phyloP scores from a whole-genome alignment of 106 monocot species.

The Alisma plantagoaquatica region DNA sequence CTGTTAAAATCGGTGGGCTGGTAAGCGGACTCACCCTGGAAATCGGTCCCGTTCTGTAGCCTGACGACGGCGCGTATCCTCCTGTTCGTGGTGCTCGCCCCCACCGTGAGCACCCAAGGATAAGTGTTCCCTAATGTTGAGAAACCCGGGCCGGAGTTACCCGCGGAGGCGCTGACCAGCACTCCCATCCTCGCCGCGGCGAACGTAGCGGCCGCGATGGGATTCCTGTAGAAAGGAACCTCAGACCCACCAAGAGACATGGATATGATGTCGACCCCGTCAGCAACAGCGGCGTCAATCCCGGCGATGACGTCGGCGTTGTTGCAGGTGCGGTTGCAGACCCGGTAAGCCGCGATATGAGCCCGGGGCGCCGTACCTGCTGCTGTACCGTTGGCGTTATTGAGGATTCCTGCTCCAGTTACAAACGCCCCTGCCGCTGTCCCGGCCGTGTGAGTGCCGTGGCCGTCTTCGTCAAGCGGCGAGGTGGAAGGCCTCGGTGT shows the following conservation, averaged over 20 bases:
- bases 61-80: too few species aligned
- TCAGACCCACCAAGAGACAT: conserved; percentile 72
- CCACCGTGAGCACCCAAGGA: conserved; percentile 10
- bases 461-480: conserved; percentile 4
- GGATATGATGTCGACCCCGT: conserved; percentile 61
- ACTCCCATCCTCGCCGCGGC: conserved; percentile 54
- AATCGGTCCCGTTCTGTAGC: too few species aligned
- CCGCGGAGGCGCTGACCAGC: conserved; percentile 28
- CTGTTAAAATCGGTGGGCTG: conserved; percentile 30
- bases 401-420: conserved; percentile 43
- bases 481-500: conserved; percentile 63
- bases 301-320: conserved; percentile 11
- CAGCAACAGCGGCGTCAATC: conserved; percentile 24
- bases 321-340: conserved; percentile 26
- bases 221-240: conserved; percentile 67
- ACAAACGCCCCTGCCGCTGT: too few species aligned
- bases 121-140: conserved; percentile 1
- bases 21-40: conserved; percentile 71
- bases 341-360: conserved; percentile 62
- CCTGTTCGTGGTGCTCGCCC: conserved; percentile 6
- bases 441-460: conserved; percentile 15
- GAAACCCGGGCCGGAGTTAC: conserved; percentile 1
- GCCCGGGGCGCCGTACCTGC: conserved; percentile 84
- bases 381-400: conserved; percentile 65
- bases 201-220: conserved; percentile 69